phyloP scores from a whole-genome alignment of 2,329 filamentous ascomycete genomes.

The Mollisiaceae sp. region DNA sequence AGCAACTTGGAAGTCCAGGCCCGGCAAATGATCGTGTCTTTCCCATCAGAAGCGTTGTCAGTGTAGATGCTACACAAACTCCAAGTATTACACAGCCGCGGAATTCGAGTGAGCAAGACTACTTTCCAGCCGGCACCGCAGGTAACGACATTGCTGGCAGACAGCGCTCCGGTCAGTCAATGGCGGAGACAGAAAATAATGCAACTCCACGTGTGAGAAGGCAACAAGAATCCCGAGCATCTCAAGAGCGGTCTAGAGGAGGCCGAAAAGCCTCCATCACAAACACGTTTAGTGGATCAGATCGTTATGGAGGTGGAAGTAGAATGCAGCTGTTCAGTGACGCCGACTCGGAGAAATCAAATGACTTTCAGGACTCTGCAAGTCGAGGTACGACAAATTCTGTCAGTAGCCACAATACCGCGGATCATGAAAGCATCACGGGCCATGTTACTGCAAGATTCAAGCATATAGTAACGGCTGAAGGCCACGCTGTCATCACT shows the following conservation, averaged over 20 bases:
- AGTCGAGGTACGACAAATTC: conserved; percentile 14
- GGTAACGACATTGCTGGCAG: conserved; percentile 17
- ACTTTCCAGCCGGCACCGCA: conserved; percentile 25
- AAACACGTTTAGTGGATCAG: conserved; percentile 12
- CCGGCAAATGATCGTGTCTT: conserved; percentile 35
- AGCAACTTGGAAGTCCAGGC: conserved; percentile 31
- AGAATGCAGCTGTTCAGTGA: conserved; percentile 38
- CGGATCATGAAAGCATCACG: conserved; percentile 22
- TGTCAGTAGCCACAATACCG: neutral
- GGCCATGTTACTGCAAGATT: conserved; percentile 72
- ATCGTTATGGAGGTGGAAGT: conserved; percentile 24
- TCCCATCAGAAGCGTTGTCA: conserved; percentile 40
- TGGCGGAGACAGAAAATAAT: conserved; percentile 7
- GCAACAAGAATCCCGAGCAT: neutral
- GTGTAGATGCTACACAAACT: conserved; percentile 37
- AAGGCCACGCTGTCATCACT: conserved; percentile 82
- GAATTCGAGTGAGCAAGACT: conserved; percentile 30
- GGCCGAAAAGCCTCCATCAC: conserved; percentile 27
- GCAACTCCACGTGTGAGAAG: neutral
- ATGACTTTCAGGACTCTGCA: conserved; percentile 9
- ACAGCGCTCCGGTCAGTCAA: conserved; percentile 13
- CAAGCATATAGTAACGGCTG: conserved; percentile 76
- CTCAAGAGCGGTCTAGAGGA: conserved; percentile 3
- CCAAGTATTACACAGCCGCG: conserved; percentile 27
- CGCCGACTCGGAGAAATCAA: conserved; percentile 36